Evolutionary conservation across 208 protist genomes (phyloP).

Genomic region (Borovskyia barvae): DNA sequence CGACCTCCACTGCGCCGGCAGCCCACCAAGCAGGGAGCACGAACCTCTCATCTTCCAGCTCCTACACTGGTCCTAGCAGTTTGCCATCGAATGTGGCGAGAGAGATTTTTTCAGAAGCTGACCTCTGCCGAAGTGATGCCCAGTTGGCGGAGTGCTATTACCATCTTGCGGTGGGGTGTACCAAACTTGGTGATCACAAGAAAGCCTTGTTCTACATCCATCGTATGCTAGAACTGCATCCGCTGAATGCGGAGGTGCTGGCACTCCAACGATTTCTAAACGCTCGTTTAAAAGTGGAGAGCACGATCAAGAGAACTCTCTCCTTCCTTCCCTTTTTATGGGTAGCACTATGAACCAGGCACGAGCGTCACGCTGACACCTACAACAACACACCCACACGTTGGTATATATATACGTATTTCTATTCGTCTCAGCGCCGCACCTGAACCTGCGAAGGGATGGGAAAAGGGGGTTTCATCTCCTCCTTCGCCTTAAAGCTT

Average conservation of each 20-base stretch:
- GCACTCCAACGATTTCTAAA: constrained; percentile 13
- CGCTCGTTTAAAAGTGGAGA: constrained; percentile 10
- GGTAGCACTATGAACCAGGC: no score
- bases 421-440: neutral
- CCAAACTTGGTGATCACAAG: constrained; percentile 62
- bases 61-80: constrained; percentile 1
- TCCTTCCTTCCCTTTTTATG: neutral
- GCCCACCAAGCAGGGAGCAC: neutral
- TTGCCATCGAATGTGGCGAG: neutral
- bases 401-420: constrained; percentile 9
- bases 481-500: no score
- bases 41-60: neutral
- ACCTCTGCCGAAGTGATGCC: neutral
- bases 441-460: no score
- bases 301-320: no score
- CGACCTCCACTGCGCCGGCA: neutral
- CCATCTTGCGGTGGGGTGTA: constrained; percentile 72
- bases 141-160: constrained; percentile 38
- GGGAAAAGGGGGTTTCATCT: no score
- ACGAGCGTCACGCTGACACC: no score
- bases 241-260: constrained; percentile 49
- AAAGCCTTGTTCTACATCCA: constrained; percentile 52
- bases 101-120: neutral
- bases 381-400: constrained; percentile 13
- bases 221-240: constrained; percentile 52